Evolutionary conservation across 257 asterid genomes (phyloP), one percentile per base, ranked within the genome.

Genomic region (Solanum dulcamara): DNA sequence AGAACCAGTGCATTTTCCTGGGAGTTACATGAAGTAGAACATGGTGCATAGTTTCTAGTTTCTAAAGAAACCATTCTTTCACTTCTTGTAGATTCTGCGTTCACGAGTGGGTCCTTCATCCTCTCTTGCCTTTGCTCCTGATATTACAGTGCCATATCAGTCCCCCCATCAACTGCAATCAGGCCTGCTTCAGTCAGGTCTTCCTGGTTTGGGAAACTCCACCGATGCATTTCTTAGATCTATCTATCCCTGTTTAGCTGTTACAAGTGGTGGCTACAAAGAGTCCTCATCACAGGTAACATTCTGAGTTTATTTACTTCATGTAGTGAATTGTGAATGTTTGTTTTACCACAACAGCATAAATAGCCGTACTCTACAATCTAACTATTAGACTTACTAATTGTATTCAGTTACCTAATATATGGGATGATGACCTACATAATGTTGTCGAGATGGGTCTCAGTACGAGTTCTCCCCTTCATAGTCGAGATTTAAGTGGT

Each of bases 91-190:
- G 97, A 90, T 93, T 30, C 85, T 92, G 51, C 98, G 90, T 53
- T 86, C 90, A 37, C 88, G 92, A 84, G 88, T 86, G 11, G 94
- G 94, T 85, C 88, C 90, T 42, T 84, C 97, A 44, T 88, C 97
- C 42, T 89, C 95, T 17, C 84, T 92, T 82, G 88, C 87, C 37
- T 91, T 93, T 84, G 88, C 90, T 18, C 91, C 94, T 28, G 96
- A 94, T 75, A 87, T 90, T 88, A 55, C 89, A 3, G 28, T 88
- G 91, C 90, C 88, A 32, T 93, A 91, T 88, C 92, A 94, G 68
- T 84, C 89, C 6, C 81, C 90, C 66, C 97, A 92, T 86, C 93
- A 88, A 20, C 84, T 95, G 33, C 97, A 89, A 60, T 86, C 86
- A 10, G 90, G 91, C 72, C 85, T 91, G 75, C 83, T 91, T 87